Percentiles rank a stretch among this genome's conserved stretches.
These are phyloP conservation scores for Trichosanthes cucumerina DNA, from an alignment of 306 rosid species.

Conservation along the genomic window DNA sequence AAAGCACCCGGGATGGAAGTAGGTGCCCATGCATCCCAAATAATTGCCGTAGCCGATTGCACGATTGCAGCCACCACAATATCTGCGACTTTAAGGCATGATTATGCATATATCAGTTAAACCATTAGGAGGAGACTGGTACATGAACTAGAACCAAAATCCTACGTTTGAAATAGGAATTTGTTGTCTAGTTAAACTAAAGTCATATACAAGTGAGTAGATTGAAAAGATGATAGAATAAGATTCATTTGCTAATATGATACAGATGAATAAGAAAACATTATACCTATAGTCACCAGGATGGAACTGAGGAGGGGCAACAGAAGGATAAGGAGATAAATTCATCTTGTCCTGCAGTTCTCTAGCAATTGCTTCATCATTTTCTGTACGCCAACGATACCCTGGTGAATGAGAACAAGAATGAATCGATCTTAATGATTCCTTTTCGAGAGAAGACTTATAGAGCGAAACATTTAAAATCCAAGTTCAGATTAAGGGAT, in stretches of 20 bases:
- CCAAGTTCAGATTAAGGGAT: neutral
- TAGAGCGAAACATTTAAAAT: neutral
- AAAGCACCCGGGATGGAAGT: slow-evolving; percentile 80
- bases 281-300: slow-evolving; percentile 46
- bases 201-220: neutral
- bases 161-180: neutral
- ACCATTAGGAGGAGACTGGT: neutral
- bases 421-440: slow-evolving; percentile 4
- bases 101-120: neutral
- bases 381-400: slow-evolving; percentile 31
- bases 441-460: neutral
- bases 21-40: slow-evolving; percentile 60
- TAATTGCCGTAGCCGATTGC: slow-evolving; percentile 55
- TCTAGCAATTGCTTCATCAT: slow-evolving; percentile 38
- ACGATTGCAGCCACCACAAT: slow-evolving; percentile 64
- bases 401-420: slow-evolving; percentile 28
- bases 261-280: neutral
- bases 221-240: neutral
- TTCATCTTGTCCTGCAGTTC: slow-evolving; percentile 32
- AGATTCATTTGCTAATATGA: neutral
- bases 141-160: neutral
- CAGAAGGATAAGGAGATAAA: slow-evolving; percentile 48
- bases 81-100: slow-evolving; percentile 25
- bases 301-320: slow-evolving; percentile 29
- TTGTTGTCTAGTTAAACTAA: neutral